phyloP scores from a whole-genome alignment of 306 rosid genomes.

The Parietaria judaica region DNA sequence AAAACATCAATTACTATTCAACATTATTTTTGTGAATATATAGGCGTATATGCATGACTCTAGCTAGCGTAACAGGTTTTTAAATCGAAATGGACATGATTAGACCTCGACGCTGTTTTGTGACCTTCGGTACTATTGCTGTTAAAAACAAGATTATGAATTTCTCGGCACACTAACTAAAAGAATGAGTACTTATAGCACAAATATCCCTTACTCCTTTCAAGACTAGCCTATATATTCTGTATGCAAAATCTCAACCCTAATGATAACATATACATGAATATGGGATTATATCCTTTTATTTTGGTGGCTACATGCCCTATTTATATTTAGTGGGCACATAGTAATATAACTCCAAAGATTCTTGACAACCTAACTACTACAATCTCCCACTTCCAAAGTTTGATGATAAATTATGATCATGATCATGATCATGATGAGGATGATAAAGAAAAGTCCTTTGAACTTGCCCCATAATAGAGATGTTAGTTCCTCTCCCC shows the following conservation, averaged over 20 bases:
- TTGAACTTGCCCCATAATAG: constrained; percentile 58
- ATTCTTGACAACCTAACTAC: constrained; percentile 44
- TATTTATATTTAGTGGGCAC: not conserved
- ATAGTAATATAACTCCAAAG: constrained; percentile 13
- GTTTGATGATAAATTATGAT: constrained; percentile 2
- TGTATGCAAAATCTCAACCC: not conserved
- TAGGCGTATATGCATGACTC: no score
- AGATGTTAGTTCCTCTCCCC: constrained; percentile 25
- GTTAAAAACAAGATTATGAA: no score
- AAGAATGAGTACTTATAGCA: no score
- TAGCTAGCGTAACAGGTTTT: no score
- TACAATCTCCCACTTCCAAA: constrained; percentile 32
- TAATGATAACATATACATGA: constrained; percentile 11
- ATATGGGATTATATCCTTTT: not conserved
- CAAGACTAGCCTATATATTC: not conserved
- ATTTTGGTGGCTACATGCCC: not conserved
- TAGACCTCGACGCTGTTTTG: no score
- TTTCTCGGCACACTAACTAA: no score
- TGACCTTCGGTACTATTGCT: no score
- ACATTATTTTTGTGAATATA: no score
- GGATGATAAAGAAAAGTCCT: constrained; percentile 21
- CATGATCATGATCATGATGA: constrained; percentile 13
- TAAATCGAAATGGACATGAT: no score
- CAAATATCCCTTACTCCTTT: not conserved
- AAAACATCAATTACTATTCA: no score